Conservation (phyloP, 306 rosid genomes). For the Cicer arietinum region DNA sequence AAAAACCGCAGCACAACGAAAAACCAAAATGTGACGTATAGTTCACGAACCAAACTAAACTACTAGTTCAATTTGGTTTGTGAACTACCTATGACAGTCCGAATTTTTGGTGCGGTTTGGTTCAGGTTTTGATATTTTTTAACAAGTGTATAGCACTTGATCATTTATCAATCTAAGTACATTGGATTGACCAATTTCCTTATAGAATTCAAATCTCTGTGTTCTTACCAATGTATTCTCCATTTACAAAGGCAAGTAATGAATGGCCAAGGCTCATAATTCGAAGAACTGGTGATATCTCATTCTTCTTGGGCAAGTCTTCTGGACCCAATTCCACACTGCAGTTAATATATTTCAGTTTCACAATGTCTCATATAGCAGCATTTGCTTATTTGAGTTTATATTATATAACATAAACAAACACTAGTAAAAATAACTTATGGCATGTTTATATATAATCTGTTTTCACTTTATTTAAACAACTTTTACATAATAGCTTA, state of each 20-base stretch:
- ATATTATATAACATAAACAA: not conserved
- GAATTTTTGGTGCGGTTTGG: no score
- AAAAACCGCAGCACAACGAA: no score
- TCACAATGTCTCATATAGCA: slow-evolving; percentile 11
- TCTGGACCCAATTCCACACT: slow-evolving; percentile 67
- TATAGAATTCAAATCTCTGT: not conserved
- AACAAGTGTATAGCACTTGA: not conserved
- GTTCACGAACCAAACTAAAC: no score
- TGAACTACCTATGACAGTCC: no score
- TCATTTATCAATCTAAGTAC: not conserved
- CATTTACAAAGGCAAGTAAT: slow-evolving; percentile 68
- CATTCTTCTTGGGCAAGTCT: slow-evolving; percentile 68
- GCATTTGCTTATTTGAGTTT: not conserved
- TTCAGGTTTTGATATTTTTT: no score
- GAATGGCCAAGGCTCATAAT: slow-evolving; percentile 81
- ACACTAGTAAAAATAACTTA: not conserved
- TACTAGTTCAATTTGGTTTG: no score
- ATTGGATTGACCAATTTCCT: slow-evolving; percentile 4
- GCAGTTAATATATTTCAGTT: slow-evolving; percentile 39
- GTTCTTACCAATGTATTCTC: slow-evolving; percentile 75
- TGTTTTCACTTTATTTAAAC: not conserved
- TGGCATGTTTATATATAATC: not conserved
- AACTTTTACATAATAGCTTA: no score
- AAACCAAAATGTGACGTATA: no score
- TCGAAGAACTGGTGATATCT: slow-evolving; percentile 63